Base-by-base conservation (phyloP, 768 basidiomycete species). In the Serendipita vermifera region DNA sequence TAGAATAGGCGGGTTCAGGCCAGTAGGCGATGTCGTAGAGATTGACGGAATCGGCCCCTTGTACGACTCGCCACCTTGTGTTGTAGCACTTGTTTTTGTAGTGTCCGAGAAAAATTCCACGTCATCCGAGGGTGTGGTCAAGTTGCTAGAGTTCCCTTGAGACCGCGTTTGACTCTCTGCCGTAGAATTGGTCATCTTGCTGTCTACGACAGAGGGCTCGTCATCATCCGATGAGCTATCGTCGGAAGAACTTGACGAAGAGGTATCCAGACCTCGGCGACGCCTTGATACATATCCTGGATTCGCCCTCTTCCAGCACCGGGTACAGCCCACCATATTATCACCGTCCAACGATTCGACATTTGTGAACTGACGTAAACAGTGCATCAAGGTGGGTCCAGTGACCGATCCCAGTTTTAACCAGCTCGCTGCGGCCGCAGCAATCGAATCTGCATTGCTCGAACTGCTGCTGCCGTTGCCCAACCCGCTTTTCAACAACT, bases 311-410 rank as follows among this genome's bases (percentile, higher is more conserved):
- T 90, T 92, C 93, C 93, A 98, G 70, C 93, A 98, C 54, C 84
- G 77, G 60, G 85, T 77, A 66, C 93, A 98, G 0, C 91, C 91
- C 55, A 96, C 92, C 72, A 83, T 85, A 62, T 98, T 96, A 62
- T 96, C 93, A 0, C 89, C 90, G 62, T 96, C 87, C 32, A 98
- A 71, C 5, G 88, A 78, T 63, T 98, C 93, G n/a, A 96, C 92
- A 3, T 84, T 76, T 0, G 92, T 96, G 69, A 98, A 98, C 71
- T 86, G 75, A 60, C 81, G 75, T 58, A 94, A 68, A 60, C 87
- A 89, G 57, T 92, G 89, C 36, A 70, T 63, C 15, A 65, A 62
- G 22, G 63, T 5, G n/a, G 46, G 46, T 9, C 46, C 46, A 58
- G 39, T 59, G 55, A n/a, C 58, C 5, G 43, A 33, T 22, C 56